Conservation (phyloP, 202 grass and related monocot genomes). For the Cymbopogon flexuosus region DNA sequence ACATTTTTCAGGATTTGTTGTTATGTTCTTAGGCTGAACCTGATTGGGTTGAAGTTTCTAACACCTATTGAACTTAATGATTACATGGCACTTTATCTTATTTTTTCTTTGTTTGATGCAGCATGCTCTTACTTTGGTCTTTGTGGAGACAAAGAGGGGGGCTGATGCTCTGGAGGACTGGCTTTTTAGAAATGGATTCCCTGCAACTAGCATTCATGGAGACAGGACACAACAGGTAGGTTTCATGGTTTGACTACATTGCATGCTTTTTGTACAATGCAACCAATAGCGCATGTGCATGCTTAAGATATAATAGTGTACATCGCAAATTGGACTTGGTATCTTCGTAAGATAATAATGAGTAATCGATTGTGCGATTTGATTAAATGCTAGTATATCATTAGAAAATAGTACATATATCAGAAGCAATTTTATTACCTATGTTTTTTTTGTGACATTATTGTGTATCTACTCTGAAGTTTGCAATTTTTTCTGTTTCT, state of each 20-base stretch:
- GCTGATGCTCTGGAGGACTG: conserved; percentile 94
- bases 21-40: background rate
- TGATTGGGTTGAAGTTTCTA: background rate
- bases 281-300: background rate
- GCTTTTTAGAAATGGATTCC: conserved; percentile 80
- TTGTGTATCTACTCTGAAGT: too few relatives aligned
- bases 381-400: too few relatives aligned
- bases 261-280: background rate
- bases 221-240: conserved; percentile 75
- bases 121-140: conserved; percentile 84
- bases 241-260: background rate
- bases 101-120: conserved; percentile 22
- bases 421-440: too few relatives aligned
- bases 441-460: too few relatives aligned
- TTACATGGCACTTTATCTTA: background rate
- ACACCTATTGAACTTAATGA: background rate
- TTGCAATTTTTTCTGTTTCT: too few relatives aligned
- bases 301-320: background rate
- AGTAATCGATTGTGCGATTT: too few relatives aligned
- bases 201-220: conserved; percentile 94
- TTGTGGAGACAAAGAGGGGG: conserved; percentile 95
- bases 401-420: too few relatives aligned
- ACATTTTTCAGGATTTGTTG: background rate
- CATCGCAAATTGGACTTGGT: background rate
- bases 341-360: background rate